These are phyloP conservation scores for Microsporum canis DNA, from an alignment of 2,329 filamentous ascomycete species.

Conservation along the genomic window DNA sequence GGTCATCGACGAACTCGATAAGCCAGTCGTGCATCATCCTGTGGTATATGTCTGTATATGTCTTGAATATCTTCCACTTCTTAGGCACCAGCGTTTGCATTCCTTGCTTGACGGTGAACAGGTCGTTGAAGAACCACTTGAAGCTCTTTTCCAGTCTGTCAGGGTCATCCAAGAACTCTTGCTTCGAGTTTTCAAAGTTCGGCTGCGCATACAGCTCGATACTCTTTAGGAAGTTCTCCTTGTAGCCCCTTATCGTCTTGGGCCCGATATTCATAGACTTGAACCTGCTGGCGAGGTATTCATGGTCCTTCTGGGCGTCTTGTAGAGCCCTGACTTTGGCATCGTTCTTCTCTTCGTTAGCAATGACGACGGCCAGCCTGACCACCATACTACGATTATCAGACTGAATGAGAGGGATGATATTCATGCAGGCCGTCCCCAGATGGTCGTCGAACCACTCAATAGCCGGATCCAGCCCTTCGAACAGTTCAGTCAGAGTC, in stretches of 20 bases:
- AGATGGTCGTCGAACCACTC: slow-evolving; percentile 96
- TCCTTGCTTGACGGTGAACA: slow-evolving; percentile 86
- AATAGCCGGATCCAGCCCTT: slow-evolving; percentile 71
- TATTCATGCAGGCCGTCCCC: slow-evolving; percentile 73
- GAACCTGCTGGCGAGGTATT: slow-evolving; percentile 84
- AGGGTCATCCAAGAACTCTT: slow-evolving; percentile 73
- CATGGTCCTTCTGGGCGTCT: slow-evolving; percentile 89
- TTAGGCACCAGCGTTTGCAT: slow-evolving; percentile 87
- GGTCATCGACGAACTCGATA: slow-evolving; percentile 68
- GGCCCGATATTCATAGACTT: slow-evolving; percentile 91
- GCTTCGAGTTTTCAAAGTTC: slow-evolving; percentile 60
- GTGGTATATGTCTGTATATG: slow-evolving; percentile 85
- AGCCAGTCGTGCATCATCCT: slow-evolving; percentile 91
- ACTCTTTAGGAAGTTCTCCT: slow-evolving; percentile 81
- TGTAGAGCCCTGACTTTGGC: slow-evolving; percentile 81
- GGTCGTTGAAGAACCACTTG: slow-evolving; percentile 96
- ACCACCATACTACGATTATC: slow-evolving; percentile 87
- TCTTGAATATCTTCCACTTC: slow-evolving; percentile 91
- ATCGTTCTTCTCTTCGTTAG: slow-evolving; percentile 94
- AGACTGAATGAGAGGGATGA: slow-evolving; percentile 74
- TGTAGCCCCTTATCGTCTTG: slow-evolving; percentile 87
- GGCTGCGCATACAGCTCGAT: slow-evolving; percentile 62
- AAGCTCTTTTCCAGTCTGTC: slow-evolving; percentile 73
- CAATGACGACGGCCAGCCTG: slow-evolving; percentile 78
- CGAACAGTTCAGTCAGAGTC: slow-evolving; percentile 84